phyloP scores from a whole-genome alignment of 257 asterid genomes.

The Solanum rostratum region DNA sequence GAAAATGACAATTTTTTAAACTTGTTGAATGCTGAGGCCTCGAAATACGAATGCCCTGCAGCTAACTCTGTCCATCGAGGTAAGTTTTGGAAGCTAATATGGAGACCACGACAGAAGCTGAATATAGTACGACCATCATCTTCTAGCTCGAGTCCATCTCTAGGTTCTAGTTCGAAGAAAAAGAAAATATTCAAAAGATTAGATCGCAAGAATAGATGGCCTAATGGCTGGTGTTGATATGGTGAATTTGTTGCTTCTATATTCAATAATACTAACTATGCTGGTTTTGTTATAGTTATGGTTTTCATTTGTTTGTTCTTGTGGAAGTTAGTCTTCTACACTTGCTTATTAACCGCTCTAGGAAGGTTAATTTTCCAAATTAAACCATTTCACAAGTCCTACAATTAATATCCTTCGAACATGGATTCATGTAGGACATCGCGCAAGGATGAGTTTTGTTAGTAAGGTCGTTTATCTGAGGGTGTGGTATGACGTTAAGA shows the following conservation, averaged over 20 bases:
- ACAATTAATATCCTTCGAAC: not conserved
- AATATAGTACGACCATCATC: not conserved
- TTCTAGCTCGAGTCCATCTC: not conserved
- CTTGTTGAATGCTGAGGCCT: conserved; percentile 7
- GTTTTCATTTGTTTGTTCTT: not conserved
- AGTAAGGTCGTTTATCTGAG: no score
- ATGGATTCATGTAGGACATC: no score
- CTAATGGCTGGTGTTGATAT: conserved; percentile 64
- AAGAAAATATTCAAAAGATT: conserved; percentile 22
- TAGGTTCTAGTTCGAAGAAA: conserved; percentile 14
- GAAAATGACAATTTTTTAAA: conserved; percentile 23
- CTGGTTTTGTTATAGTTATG: not conserved
- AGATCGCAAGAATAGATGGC: conserved; percentile 56
- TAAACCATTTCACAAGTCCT: not conserved
- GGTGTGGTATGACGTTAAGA: no score
- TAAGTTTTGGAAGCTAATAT: conserved; percentile 23
- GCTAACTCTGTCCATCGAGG: conserved; percentile 14
- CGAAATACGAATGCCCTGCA: conserved; percentile 1
- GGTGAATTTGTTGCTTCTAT: not conserved
- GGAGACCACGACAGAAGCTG: conserved; percentile 24
- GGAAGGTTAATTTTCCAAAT: not conserved
- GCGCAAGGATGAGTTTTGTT: no score
- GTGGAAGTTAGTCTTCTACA: not conserved
- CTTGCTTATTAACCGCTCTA: not conserved
- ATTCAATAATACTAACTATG: not conserved